Evolutionary conservation across 179 eudicot genomes (phyloP).

Genomic region (Beta lomatogona): DNA sequence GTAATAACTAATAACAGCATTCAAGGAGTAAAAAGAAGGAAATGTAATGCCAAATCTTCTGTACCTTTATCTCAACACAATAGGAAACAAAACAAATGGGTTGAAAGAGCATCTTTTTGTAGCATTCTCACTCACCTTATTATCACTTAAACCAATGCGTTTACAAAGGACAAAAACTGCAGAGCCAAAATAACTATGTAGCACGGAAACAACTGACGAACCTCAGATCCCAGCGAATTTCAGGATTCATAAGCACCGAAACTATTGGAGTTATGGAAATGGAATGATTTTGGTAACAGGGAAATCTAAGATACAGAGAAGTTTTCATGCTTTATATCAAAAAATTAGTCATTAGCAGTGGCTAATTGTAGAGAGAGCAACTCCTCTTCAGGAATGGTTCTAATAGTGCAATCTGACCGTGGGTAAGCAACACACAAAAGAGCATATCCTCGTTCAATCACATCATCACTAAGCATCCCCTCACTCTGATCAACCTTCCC

Average conservation of each 20-base stretch:
- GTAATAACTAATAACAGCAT: background rate
- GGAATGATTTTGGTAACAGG: no score
- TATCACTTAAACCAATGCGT: background rate
- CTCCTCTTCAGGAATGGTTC: slow-evolving; percentile 83
- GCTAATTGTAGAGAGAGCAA: slow-evolving; percentile 73
- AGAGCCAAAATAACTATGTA: background rate
- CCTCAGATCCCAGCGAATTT: no score
- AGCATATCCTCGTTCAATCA: slow-evolving; percentile 72
- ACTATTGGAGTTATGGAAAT: no score
- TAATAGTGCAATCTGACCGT: slow-evolving; percentile 65
- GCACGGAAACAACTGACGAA: no score
- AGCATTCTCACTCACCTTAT: background rate
- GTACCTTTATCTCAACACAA: background rate
- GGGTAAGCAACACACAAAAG: slow-evolving; percentile 77
- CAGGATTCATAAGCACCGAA: no score
- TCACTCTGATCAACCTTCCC: slow-evolving; percentile 86
- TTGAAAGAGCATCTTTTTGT: background rate
- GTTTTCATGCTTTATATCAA: no score
- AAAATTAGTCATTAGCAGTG: slow-evolving; percentile 72
- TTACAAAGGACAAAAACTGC: background rate
- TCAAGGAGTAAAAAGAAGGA: no score
- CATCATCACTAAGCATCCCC: slow-evolving; percentile 97
- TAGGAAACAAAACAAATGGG: background rate
- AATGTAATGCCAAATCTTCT: background rate
- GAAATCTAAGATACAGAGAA: no score